Conservation (phyloP, 1,139 yeast genomes). For the Candida sanyaensis region DNA sequence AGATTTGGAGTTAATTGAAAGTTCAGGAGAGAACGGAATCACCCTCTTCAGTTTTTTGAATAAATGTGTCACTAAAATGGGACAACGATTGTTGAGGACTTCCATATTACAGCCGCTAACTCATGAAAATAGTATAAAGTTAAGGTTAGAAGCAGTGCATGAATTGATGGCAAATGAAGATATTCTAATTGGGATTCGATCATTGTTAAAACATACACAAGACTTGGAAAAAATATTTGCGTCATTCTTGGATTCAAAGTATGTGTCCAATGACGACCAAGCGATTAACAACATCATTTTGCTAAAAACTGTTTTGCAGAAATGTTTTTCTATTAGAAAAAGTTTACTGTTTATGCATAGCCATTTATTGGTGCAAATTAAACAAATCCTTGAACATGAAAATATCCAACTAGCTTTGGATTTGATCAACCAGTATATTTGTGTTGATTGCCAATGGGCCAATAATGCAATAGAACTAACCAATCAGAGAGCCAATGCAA, state of each 20-base stretch:
- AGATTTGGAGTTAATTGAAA: constrained; percentile 38
- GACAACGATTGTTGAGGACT: constrained; percentile 36
- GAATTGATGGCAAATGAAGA: constrained; percentile 26
- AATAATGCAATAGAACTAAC: constrained; percentile 35
- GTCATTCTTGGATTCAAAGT: constrained; percentile 14
- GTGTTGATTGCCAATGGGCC: constrained; percentile 46
- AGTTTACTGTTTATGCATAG: constrained; percentile 16
- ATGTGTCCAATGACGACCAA: constrained; percentile 27
- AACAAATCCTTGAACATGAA: constrained; percentile 25
- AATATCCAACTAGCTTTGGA: constrained; percentile 20
- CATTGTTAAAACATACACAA: constrained; percentile 25
- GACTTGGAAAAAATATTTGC: constrained; percentile 40
- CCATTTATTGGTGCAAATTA: constrained; percentile 26
- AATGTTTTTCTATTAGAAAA: constrained; percentile 15
- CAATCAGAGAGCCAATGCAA: constrained; percentile 47
- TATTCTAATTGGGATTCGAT: constrained; percentile 18
- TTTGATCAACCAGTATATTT: constrained; percentile 31
- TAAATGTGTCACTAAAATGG: constrained; percentile 46
- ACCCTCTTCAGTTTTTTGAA: constrained; percentile 37
- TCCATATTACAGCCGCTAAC: constrained; percentile 48
- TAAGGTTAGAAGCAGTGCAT: constrained; percentile 34
- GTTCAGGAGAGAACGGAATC: constrained; percentile 24
- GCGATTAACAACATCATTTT: constrained; percentile 38
- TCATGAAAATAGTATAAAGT: constrained; percentile 27
- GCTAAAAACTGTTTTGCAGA: constrained; percentile 30